phyloP scores from a whole-genome alignment of 495 filamentous ascomycete genomes.

The Cercophora sp. region DNA sequence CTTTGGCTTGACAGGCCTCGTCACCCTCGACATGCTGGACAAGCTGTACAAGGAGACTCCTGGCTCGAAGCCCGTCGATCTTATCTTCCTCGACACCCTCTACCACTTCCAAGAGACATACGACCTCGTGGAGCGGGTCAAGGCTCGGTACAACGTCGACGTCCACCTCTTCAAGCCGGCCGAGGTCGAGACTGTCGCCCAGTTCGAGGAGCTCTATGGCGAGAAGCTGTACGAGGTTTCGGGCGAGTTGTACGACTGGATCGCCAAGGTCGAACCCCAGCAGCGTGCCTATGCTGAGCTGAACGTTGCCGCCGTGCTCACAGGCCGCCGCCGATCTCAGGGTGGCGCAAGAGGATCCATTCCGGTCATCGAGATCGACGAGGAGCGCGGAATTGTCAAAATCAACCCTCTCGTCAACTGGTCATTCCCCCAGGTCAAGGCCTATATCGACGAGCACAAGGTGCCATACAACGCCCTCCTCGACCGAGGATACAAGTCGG shows the following conservation, averaged over 20 bases:
- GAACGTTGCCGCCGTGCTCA: slow-evolving; percentile 86
- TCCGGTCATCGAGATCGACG: slow-evolving; percentile 86
- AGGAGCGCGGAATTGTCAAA: slow-evolving; percentile 83
- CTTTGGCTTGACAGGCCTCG: slow-evolving; percentile 90
- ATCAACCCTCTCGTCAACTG: slow-evolving; percentile 98
- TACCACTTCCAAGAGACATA: slow-evolving; percentile 94
- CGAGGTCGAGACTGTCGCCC: slow-evolving; percentile 59
- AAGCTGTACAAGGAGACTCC: slow-evolving; percentile 69
- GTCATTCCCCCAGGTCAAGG: slow-evolving; percentile 83
- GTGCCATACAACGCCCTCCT: slow-evolving; percentile 93
- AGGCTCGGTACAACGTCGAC: slow-evolving; percentile 67
- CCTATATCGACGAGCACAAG: slow-evolving; percentile 77
- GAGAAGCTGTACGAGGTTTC: slow-evolving; percentile 80
- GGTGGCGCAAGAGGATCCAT: slow-evolving; percentile 88
- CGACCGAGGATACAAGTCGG: slow-evolving; percentile 89
- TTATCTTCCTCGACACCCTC: slow-evolving; percentile 95
- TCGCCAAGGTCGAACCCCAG: slow-evolving; percentile 95
- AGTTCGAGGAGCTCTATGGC: slow-evolving; percentile 81
- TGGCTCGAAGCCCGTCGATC: slow-evolving; percentile 62
- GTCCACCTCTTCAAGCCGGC: slow-evolving; percentile 87
- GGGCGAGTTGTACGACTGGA: slow-evolving; percentile 88
- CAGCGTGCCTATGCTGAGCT: slow-evolving; percentile 88
- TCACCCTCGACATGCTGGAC: slow-evolving; percentile 91
- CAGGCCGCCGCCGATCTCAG: slow-evolving; percentile 89
- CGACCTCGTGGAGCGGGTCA: slow-evolving; percentile 73